Base-by-base conservation (phyloP, 1,139 yeast species). In the Kazachstania sp. region DNA sequence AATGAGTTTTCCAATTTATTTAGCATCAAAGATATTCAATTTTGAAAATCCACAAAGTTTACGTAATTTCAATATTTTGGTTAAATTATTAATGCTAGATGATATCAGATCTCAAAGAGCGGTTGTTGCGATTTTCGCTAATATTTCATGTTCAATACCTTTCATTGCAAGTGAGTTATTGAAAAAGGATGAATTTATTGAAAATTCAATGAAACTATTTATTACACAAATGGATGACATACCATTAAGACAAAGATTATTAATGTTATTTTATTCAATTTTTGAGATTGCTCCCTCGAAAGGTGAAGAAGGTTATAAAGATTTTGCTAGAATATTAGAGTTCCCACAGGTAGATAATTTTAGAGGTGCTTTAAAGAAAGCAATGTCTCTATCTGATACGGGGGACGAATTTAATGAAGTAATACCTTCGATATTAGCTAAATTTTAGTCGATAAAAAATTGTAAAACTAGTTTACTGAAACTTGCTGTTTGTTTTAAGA, bases 11-110 rank as follows among this genome's bases (percentile, higher is more conserved):
- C 66, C 66, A 9, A 38, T 57, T 30, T 51, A 55, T 4, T 53
- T 61, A 18, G 65, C 67, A 1, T 63, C 55, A 12, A 63, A 63
- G 45, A 60, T 64, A 45, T 64, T 64, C 51, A 63, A 63, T 51
- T 60, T 61, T 42, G 64, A 58, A 15, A 63, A 64, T 43, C 58
- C 62, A 9, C 55, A 54, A 30, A 62, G 67, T 51, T 44, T 52
- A 20, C 60, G 52, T 39, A 63, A 63, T 44, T 64, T 63, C 44
- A 55, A 57, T 16, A 46, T 57, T 2, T 44, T 64, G 31, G 64
- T 62, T 9, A 59, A 60, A 44, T 48, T 64, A 30, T 44, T 64
- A 18, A 45, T 59, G 39, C 48, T 62, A 23, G 51, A 59, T 13
- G 68, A 64, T 46, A 23, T 56, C 12, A 51, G 55, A 31, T 59